A percentile compares a stretch with the other conserved stretches of the same genome.
Evolutionary conservation across 1,139 yeast genomes (phyloP).

Genomic region (Pichia sp.): DNA sequence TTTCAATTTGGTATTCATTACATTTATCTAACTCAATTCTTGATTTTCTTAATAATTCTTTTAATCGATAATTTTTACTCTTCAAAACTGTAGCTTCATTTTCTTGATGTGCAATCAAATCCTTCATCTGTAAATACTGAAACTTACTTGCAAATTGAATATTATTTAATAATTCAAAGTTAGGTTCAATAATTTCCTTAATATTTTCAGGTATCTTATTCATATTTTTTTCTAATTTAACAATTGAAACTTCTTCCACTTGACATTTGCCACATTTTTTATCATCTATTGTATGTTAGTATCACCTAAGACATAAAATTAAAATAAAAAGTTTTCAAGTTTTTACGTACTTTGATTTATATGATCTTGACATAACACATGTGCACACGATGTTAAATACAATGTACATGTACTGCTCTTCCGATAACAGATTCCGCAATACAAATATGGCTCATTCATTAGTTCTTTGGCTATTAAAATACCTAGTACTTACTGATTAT

Average conservation of each 20-base stretch:
- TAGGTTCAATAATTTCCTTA: constrained; percentile 9
- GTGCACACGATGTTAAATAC: constrained; percentile 10
- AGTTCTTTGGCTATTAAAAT: not conserved
- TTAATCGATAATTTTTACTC: constrained; percentile 8
- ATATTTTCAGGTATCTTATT: constrained; percentile 2
- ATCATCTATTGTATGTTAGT: not conserved
- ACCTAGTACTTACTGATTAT: not conserved
- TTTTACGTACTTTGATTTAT: constrained; percentile 1
- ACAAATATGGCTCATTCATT: constrained; percentile 3
- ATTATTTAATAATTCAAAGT: constrained; percentile 5
- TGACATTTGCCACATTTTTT: constrained; percentile 8
- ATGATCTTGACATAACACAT: constrained; percentile 7
- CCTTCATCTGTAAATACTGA: constrained; percentile 4
- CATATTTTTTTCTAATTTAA: constrained; percentile 6
- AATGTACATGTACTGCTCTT: not conserved
- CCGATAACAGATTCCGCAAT: constrained; percentile 7
- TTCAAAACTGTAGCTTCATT: not conserved
- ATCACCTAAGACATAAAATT: not conserved
- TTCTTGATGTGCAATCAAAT: constrained; percentile 1
- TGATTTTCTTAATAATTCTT: constrained; percentile 9
- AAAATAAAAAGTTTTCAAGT: too few species aligned
- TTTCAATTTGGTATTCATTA: constrained; percentile 8
- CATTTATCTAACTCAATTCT: constrained; percentile 10
- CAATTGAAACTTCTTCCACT: constrained; percentile 2
- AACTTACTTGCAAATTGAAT: constrained; percentile 9